Evolutionary conservation across 169 alveolate species (phyloP), one percentile per base, ranked within the genome.

Genomic region (Neospora caninum): DNA sequence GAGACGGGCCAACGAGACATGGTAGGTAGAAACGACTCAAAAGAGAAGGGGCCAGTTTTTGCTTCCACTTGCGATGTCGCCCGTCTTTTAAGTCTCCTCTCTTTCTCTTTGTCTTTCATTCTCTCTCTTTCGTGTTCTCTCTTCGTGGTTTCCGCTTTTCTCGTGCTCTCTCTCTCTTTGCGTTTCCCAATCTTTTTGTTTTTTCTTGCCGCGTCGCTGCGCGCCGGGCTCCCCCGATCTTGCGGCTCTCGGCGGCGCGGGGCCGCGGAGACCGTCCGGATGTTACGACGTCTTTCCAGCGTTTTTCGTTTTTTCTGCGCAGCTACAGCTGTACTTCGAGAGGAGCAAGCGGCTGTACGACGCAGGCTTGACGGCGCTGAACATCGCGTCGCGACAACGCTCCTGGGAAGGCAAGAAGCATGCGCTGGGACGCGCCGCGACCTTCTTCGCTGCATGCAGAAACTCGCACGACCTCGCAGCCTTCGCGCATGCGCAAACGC

Each of bases 291-390:
- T n/a, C n/a, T n/a, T n/a, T n/a, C n/a, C n/a, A n/a, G n/a, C n/a
- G n/a, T n/a, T 27, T 31, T 73, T 16, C 27, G 10, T 73, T n/a
- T 73, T 38, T 43, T 82, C 38, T 41, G 22, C 25, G 58, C 67
- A 82, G 89, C 89, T 82, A 4, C 89, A 41, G 31, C 67, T 29
- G 64, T 82, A 82, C 64, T 82, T 39, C 89, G 89, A 82, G 67
- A 38, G 64, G 67, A 82, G 89, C 67, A 49, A 49, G 64, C 31
- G 89, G 39, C 41, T 41, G 36, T 82, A 22, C 89, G 54, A 38
- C 41, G 89, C 89, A 7, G 89, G 89, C 31, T 39, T 18, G 53
- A 31, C 38, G 38, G 89, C 89, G 34, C 39, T 82, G 89, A 82
- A 36, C 25, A 4, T 82, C 34, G 89, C 89, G 2, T 7, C 20